A percentile compares a stretch with the other conserved stretches of the same genome.
Evolutionary conservation across 768 basidiomycete species (phyloP).

Genomic region (Calocybe gangraenosa): DNA sequence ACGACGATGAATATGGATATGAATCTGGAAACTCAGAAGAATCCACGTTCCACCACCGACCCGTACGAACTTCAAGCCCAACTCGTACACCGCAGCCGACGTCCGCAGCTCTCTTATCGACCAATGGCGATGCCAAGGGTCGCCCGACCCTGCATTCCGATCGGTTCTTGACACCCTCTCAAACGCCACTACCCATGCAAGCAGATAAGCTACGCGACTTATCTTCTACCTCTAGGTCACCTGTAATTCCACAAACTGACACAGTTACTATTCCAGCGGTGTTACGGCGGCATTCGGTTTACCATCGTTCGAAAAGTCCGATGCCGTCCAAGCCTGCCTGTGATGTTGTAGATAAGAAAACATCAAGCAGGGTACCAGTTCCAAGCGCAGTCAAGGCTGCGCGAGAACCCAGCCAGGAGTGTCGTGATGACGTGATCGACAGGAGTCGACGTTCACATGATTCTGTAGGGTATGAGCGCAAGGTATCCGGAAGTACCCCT

Average conservation of each 20-base stretch:
- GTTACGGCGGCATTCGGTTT: slow-evolving; percentile 25
- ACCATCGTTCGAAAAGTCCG: slow-evolving; percentile 16
- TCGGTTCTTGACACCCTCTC: slow-evolving; percentile 8
- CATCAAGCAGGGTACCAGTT: neutral
- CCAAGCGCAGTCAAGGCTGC: neutral
- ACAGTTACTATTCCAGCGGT: slow-evolving; percentile 19
- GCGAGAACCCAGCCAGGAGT: slow-evolving; percentile 4
- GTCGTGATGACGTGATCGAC: slow-evolving; percentile 1
- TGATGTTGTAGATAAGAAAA: slow-evolving; percentile 4
- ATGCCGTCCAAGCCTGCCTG: neutral
- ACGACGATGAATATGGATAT: slow-evolving; percentile 28
- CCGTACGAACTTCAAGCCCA: slow-evolving; percentile 10
- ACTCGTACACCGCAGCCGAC: slow-evolving; percentile 17
- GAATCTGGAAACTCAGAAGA: slow-evolving; percentile 2
- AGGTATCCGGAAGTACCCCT: slow-evolving; percentile 48
- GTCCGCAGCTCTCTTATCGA: slow-evolving; percentile 17
- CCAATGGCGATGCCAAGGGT: slow-evolving; percentile 12
- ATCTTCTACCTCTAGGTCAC: slow-evolving; percentile 20
- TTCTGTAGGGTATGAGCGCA: no score
- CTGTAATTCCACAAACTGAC: slow-evolving; percentile 22
- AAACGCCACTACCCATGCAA: slow-evolving; percentile 2
- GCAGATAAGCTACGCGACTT: slow-evolving; percentile 3
- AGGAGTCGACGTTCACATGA: no score
- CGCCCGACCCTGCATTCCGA: slow-evolving; percentile 1
- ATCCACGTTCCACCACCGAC: neutral